Conservation (phyloP, 2,329 filamentous ascomycete species). For the Fusarium tricinctum region DNA sequence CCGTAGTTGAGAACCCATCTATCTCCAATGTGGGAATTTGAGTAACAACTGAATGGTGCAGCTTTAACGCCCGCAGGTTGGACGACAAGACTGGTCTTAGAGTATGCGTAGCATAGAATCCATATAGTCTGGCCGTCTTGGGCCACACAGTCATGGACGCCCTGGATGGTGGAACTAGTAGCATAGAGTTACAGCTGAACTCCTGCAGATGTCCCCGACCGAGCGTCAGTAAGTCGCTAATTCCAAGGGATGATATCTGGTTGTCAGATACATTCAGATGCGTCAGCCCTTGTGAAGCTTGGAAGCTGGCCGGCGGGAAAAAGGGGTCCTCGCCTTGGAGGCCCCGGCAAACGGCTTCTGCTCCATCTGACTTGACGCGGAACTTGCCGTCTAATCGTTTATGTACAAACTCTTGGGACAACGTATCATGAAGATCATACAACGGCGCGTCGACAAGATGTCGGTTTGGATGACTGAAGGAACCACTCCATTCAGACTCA, state of each 20-base stretch:
- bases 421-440: conserved; percentile 45
- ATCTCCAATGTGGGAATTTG: conserved; percentile 62
- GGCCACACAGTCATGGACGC: conserved; percentile 46
- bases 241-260: conserved; percentile 59
- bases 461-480: conserved; percentile 62
- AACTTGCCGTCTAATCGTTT: conserved; percentile 53
- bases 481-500: conserved; percentile 63
- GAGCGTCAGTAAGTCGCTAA: conserved; percentile 60
- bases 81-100: conserved; percentile 68
- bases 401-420: conserved; percentile 43
- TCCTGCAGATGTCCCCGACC: conserved; percentile 64
- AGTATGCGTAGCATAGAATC: conserved; percentile 61
- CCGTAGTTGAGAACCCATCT: conserved; percentile 55
- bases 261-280: conserved; percentile 69
- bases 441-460: conserved; percentile 64
- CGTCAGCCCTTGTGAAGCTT: conserved; percentile 57
- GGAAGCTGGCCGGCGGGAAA: conserved; percentile 39
- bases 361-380: conserved; percentile 48
- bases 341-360: conserved; percentile 44
- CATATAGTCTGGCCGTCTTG: conserved; percentile 54
- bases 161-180: conserved; percentile 46
- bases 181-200: conserved; percentile 64
- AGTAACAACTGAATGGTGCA: conserved; percentile 74
- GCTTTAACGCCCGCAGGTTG: conserved; percentile 65
- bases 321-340: conserved; percentile 47